These are phyloP conservation scores for Blastobotrys persicus DNA, from an alignment of 1,139 yeast species.

Conservation along the genomic window DNA sequence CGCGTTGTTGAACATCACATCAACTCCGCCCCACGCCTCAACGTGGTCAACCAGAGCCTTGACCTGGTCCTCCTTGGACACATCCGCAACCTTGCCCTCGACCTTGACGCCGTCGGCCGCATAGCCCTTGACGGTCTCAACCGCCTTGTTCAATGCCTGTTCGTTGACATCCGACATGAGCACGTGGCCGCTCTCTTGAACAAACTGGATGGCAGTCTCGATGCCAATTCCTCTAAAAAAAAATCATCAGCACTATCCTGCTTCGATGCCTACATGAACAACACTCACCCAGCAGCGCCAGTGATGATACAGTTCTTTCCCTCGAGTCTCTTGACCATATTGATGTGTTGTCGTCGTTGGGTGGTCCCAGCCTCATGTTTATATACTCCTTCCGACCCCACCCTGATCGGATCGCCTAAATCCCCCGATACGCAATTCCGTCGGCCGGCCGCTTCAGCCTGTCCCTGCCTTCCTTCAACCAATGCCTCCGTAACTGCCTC, in stretches of 20 bases:
- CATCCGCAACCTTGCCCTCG: conserved; percentile 34
- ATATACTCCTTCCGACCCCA: too few species aligned
- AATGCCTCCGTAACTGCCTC: too few species aligned
- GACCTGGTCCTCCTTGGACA: conserved; percentile 38
- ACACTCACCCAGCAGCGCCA: conserved; percentile 58
- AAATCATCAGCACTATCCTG: not conserved
- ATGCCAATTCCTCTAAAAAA: conserved; percentile 38
- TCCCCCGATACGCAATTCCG: too few species aligned
- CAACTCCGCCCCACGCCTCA: conserved; percentile 53
- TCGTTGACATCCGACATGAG: conserved; percentile 59
- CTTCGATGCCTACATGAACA: conserved; percentile 29
- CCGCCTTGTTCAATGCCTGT: conserved; percentile 33
- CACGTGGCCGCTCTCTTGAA: conserved; percentile 47
- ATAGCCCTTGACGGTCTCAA: conserved; percentile 29
- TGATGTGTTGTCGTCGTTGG: not conserved
- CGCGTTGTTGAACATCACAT: conserved; percentile 67
- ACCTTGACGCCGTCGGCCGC: conserved; percentile 28
- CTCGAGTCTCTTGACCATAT: conserved; percentile 42
- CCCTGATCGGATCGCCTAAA: too few species aligned
- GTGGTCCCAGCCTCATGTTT: too few species aligned
- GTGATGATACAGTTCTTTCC: conserved; percentile 59
- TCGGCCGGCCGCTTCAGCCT: too few species aligned
- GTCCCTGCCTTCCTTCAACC: too few species aligned
- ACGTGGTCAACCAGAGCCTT: conserved; percentile 37
- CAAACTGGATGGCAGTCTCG: conserved; percentile 41